phyloP scores from a whole-genome alignment of 108 stramenopile species.

The Cyclotella baltica region DNA sequence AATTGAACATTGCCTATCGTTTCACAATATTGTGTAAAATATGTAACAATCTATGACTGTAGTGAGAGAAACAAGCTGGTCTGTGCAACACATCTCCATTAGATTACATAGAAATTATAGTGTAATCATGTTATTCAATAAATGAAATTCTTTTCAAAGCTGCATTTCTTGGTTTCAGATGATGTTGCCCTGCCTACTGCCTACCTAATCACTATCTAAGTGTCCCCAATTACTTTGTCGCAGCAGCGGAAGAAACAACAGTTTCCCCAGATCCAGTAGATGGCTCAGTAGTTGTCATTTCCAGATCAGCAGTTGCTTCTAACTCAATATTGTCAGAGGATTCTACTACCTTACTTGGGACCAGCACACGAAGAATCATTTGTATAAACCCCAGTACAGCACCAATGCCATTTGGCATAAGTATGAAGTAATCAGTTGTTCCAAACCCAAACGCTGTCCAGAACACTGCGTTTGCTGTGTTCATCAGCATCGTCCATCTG shows the following conservation, averaged over 20 bases:
- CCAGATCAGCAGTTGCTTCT: background rate
- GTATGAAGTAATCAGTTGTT: constrained; percentile 65
- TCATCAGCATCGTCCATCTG: constrained; percentile 50
- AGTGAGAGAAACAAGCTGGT: too few relatives aligned
- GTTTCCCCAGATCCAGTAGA: background rate
- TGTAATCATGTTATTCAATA: too few relatives aligned
- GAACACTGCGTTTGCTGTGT: constrained; percentile 70
- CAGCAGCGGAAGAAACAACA: background rate
- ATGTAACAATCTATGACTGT: too few relatives aligned
- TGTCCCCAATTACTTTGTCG: too few relatives aligned
- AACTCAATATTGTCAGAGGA: background rate
- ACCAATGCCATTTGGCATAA: constrained; percentile 78
- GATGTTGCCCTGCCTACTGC: too few relatives aligned
- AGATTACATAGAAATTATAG: too few relatives aligned
- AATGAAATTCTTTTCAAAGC: too few relatives aligned
- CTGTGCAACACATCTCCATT: too few relatives aligned
- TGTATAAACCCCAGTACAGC: constrained; percentile 68
- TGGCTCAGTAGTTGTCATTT: background rate
- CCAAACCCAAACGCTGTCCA: constrained; percentile 81
- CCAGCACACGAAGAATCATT: constrained; percentile 53
- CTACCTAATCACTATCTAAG: too few relatives aligned
- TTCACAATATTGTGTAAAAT: too few relatives aligned
- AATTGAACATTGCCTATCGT: too few relatives aligned
- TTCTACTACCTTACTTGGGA: constrained; percentile 15
- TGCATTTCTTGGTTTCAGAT: too few relatives aligned